phyloP scores from a whole-genome alignment of 1,139 yeast genomes.

The Magnusiomyces ingens region DNA sequence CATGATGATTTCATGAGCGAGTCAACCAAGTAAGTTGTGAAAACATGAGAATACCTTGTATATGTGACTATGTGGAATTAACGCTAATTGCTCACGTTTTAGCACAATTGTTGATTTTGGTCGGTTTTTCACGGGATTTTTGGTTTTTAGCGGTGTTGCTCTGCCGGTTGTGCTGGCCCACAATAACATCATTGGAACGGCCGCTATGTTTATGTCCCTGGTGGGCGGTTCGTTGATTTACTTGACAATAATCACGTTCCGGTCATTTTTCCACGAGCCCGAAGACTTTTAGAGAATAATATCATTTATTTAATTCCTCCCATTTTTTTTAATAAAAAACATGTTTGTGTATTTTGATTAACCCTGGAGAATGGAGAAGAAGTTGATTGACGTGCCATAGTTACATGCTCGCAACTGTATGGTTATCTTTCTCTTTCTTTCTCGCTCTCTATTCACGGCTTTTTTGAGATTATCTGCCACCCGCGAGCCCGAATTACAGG shows the following conservation, averaged over 20 bases:
- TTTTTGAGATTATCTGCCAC: too few species aligned
- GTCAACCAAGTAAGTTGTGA: slow-evolving; percentile 31
- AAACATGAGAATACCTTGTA: too few species aligned
- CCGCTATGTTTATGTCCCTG: slow-evolving; percentile 58
- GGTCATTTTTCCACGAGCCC: slow-evolving; percentile 58
- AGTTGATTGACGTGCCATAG: too few species aligned
- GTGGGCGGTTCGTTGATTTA: slow-evolving; percentile 66
- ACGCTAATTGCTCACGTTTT: too few species aligned
- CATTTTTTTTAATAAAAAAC: background rate
- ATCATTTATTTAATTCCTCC: background rate
- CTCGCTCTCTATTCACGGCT: too few species aligned
- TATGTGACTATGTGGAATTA: too few species aligned
- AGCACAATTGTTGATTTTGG: slow-evolving; percentile 53
- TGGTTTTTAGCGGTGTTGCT: slow-evolving; percentile 59
- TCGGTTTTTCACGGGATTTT: slow-evolving; percentile 58
- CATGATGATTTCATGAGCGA: slow-evolving; percentile 46
- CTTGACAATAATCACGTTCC: slow-evolving; percentile 66
- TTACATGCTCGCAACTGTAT: background rate
- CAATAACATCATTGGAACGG: slow-evolving; percentile 48
- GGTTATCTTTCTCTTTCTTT: too few species aligned
- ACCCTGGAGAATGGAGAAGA: too few species aligned
- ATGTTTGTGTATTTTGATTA: too few species aligned
- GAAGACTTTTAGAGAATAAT: slow-evolving; percentile 37
- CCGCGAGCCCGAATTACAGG: too few species aligned
- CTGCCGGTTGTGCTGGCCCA: slow-evolving; percentile 64